Base-by-base conservation (phyloP, 352 stramenopile species). In the Halophytophthora polymorphica region DNA sequence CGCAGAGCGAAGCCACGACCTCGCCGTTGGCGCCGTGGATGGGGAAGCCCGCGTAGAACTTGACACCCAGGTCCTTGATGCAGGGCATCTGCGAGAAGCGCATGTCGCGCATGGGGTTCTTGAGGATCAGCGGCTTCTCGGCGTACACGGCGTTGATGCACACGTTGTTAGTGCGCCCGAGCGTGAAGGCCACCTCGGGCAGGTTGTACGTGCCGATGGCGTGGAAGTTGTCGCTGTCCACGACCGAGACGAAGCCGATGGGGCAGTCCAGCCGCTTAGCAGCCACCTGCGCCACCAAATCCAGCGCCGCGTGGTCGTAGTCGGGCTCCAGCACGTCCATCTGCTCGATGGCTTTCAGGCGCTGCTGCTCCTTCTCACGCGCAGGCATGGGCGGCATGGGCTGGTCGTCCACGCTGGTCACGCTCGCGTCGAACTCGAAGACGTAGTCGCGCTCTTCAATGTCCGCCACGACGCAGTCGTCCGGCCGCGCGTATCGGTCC, bases 31-130 rank as follows among this genome's bases (percentile, higher is more conserved):
- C 58, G 6, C 61, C 73, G 23, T 50, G 53, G 1, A 90, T 52
- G 0, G 79, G 76, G 50, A 90, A 90, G 1, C 79, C 74, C 0
- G 73, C 78, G 58, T 90, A 90, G 58, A 88, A 90, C 58, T 86
- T 85, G 47, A 86, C 65, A 12, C 61, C 71, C 2, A 79, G 47
- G 7, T 75, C 63, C 19, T 76, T 61, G 31, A 86, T 39, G 10
- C 54, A 68, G 36, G 69, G 55, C 67, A 86, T 76, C 39, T 88
- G 66, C n/a, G 58, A 53, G 46, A 88, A 86, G 19, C 78, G 78
- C 71, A 86, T 77, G 50, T 89, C 78, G 10, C 78, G 78, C 58
- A 69, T 65, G 28, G 78, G 75, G 54, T 88, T 82, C 64, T 86
- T 83, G 38, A 86, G 15, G 13, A 89, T 58, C 41, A 89, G 39